Evolutionary conservation across 495 filamentous ascomycete genomes (phyloP).

Genomic region (Opeltia flavorubescens): DNA sequence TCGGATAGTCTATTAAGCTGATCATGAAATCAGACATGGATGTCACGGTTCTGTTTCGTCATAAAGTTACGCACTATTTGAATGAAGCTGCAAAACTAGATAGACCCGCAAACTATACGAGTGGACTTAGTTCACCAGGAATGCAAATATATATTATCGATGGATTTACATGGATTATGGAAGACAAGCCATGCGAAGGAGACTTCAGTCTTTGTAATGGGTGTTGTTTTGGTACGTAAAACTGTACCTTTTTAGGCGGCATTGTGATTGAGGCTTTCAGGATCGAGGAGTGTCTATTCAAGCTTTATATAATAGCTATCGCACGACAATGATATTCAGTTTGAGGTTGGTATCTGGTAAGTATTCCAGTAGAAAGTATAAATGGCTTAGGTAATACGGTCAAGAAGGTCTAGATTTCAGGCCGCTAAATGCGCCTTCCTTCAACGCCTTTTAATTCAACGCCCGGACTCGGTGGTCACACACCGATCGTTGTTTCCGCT

Average conservation of each 20-base stretch:
- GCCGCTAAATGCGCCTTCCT: background rate
- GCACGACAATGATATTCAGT: background rate
- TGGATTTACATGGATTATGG: conserved; percentile 48
- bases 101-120: conserved; percentile 41
- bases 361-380: too few relatives aligned
- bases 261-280: background rate
- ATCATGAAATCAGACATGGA: conserved; percentile 4
- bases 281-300: too few relatives aligned
- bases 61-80: conserved; percentile 34
- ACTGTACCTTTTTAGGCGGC: background rate
- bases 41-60: background rate
- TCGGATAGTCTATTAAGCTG: conserved; percentile 28
- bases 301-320: too few relatives aligned
- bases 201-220: conserved; percentile 59
- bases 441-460: too few relatives aligned
- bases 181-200: conserved; percentile 55
- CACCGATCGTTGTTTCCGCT: too few relatives aligned
- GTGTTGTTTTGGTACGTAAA: conserved; percentile 28
- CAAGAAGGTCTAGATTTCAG: background rate
- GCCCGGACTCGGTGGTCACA: too few relatives aligned
- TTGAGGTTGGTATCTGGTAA: background rate
- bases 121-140: conserved; percentile 8
- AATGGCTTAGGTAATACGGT: too few relatives aligned
- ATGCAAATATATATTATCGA: background rate
- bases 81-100: conserved; percentile 55